Conservation (phyloP, 192 early-diverging fungal genomes). For the Funneliformis mosseae region DNA sequence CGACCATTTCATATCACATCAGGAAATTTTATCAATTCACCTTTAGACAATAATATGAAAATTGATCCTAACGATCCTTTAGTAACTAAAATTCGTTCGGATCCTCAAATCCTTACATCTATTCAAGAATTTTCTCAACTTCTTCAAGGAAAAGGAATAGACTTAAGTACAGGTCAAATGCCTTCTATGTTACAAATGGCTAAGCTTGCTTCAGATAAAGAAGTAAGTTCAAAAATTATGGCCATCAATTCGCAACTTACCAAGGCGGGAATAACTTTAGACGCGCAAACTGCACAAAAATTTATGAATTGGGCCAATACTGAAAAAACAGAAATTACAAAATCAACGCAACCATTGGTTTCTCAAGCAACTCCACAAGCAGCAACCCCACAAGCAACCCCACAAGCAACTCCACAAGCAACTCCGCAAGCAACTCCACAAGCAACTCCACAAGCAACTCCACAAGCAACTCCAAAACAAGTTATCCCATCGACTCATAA, state of each 20-base stretch:
- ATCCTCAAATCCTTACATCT: not conserved
- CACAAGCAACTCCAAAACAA: not conserved
- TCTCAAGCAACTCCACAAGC: not conserved
- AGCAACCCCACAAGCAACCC: too few relatives aligned
- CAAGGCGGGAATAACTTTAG: not conserved
- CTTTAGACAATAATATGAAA: constrained; percentile 8
- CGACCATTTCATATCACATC: not conserved
- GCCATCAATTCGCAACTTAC: not conserved
- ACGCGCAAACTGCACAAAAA: constrained; percentile 11
- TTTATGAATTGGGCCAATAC: constrained; percentile 2
- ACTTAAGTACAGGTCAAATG: constrained; percentile 2
- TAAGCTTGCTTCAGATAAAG: constrained; percentile 3
- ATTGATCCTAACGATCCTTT: constrained; percentile 1
- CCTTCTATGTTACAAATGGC: constrained; percentile 22
- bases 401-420: too few relatives aligned
- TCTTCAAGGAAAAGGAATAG: constrained; percentile 4
- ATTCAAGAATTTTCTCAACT: not conserved
- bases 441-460: too few relatives aligned
- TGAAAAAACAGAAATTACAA: too few relatives aligned
- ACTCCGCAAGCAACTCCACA: too few relatives aligned
- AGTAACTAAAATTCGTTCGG: not conserved
- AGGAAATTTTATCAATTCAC: not conserved
- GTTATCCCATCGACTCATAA: not conserved
- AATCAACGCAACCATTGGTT: not conserved
- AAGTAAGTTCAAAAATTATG: not conserved